Conservation (phyloP, 345 rosid species). For the Ceriops tagal region DNA sequence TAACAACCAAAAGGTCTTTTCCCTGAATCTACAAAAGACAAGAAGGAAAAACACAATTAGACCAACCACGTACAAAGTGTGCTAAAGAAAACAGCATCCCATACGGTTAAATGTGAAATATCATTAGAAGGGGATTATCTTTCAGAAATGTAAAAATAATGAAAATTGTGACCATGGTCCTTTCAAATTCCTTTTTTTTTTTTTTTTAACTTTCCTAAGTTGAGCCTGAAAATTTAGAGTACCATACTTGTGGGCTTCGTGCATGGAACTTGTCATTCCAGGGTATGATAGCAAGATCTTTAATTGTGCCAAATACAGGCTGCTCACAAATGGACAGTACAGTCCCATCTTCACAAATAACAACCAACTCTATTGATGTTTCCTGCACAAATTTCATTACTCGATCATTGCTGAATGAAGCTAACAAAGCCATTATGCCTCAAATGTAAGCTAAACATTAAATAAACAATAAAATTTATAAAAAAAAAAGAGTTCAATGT, state of each 20-base stretch:
- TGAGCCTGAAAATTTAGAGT: neutral
- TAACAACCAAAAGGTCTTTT: constrained; percentile 75
- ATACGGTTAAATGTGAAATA: no score
- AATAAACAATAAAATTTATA: neutral
- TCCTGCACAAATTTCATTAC: constrained; percentile 50
- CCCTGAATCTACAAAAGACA: constrained; percentile 50
- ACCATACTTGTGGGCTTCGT: constrained; percentile 47
- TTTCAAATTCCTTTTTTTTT: neutral
- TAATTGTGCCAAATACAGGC: constrained; percentile 76
- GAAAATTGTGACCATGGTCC: neutral
- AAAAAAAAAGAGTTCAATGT: neutral
- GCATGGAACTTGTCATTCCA: constrained; percentile 49
- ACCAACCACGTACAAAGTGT: neutral
- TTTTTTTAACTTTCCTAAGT: neutral
- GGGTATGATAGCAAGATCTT: constrained; percentile 77
- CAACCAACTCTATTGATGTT: constrained; percentile 84
- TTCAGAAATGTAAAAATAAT: neutral
- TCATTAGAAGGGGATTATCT: neutral
- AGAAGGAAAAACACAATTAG: constrained; percentile 5
- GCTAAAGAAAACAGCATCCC: neutral
- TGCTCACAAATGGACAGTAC: constrained; percentile 79
- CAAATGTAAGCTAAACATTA: neutral
- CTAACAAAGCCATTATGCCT: neutral
- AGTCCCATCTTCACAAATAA: constrained; percentile 71
- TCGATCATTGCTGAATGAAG: constrained; percentile 7